These are phyloP conservation scores for Delphinella strobiligena DNA, from an alignment of 2,329 filamentous ascomycete species.

Conservation along the genomic window DNA sequence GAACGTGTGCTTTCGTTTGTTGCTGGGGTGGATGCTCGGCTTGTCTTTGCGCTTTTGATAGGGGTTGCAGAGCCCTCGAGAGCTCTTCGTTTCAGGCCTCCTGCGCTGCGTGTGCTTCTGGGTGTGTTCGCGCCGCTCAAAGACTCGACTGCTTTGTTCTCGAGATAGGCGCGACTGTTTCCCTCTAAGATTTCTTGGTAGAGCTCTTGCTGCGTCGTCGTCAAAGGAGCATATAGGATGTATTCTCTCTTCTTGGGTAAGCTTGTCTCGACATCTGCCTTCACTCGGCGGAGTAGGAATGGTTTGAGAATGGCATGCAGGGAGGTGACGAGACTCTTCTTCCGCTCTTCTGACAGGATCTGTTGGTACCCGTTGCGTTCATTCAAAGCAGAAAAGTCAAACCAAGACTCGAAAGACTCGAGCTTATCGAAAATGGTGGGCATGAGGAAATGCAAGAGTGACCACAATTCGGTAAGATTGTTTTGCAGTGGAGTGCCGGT, in stretches of 20 bases:
- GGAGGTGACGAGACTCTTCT: slow-evolving; percentile 68
- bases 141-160: slow-evolving; percentile 62
- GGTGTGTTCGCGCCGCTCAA: slow-evolving; percentile 44
- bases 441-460: slow-evolving; percentile 80
- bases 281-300: slow-evolving; percentile 74
- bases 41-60: slow-evolving; percentile 65
- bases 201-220: slow-evolving; percentile 77
- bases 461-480: slow-evolving; percentile 91
- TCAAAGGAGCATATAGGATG: slow-evolving; percentile 86
- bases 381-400: slow-evolving; percentile 86
- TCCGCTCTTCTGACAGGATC: slow-evolving; percentile 66
- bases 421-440: slow-evolving; percentile 89
- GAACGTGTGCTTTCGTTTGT: slow-evolving; percentile 33
- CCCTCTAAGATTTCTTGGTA: slow-evolving; percentile 62
- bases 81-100: slow-evolving; percentile 48
- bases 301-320: slow-evolving; percentile 91
- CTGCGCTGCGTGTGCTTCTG: slow-evolving; percentile 29
- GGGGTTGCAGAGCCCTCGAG: slow-evolving; percentile 30
- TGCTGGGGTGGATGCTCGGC: slow-evolving; percentile 60
- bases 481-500: slow-evolving; percentile 94
- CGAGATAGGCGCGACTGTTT: slow-evolving; percentile 46
- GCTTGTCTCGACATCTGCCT: slow-evolving; percentile 81
- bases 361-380: slow-evolving; percentile 70
- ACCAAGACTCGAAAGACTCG: slow-evolving; percentile 90
- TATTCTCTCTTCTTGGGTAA: slow-evolving; percentile 97